Conservation (phyloP, 768 basidiomycete genomes). For the Pleurotus ostreatus region DNA sequence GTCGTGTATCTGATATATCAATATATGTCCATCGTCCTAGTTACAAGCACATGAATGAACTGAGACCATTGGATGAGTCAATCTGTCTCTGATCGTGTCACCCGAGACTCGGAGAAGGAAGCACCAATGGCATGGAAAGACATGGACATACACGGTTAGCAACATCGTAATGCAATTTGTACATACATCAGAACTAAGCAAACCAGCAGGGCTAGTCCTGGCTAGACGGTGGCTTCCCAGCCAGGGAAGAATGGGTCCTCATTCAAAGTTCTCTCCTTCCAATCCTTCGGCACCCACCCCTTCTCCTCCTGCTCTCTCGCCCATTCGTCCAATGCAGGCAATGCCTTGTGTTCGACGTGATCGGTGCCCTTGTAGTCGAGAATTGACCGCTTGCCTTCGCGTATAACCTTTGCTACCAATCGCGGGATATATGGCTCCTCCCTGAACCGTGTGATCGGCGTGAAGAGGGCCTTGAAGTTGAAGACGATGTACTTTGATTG, state of each 20-base stretch:
- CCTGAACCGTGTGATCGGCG: constrained; percentile 38
- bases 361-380: constrained; percentile 40
- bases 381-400: constrained; percentile 33
- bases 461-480: constrained; percentile 53
- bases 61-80: too few relatives aligned
- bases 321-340: constrained; percentile 45
- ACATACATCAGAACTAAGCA: too few relatives aligned
- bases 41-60: too few relatives aligned
- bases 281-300: constrained; percentile 40
- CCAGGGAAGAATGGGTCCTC: constrained; percentile 51
- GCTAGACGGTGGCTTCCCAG: constrained; percentile 24
- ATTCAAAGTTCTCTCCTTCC: constrained; percentile 45
- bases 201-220: too few relatives aligned
- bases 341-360: constrained; percentile 36
- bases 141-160: too few relatives aligned
- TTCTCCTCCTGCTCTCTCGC: constrained; percentile 43
- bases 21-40: not conserved
- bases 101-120: too few relatives aligned
- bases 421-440: constrained; percentile 45
- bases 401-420: constrained; percentile 38
- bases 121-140: too few relatives aligned
- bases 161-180: too few relatives aligned
- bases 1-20: constrained; percentile 5
- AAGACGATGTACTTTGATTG: constrained; percentile 44
- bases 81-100: too few relatives aligned